Conservation (phyloP, 1,284 basidiomycete genomes). For the Irpex lacteus region DNA sequence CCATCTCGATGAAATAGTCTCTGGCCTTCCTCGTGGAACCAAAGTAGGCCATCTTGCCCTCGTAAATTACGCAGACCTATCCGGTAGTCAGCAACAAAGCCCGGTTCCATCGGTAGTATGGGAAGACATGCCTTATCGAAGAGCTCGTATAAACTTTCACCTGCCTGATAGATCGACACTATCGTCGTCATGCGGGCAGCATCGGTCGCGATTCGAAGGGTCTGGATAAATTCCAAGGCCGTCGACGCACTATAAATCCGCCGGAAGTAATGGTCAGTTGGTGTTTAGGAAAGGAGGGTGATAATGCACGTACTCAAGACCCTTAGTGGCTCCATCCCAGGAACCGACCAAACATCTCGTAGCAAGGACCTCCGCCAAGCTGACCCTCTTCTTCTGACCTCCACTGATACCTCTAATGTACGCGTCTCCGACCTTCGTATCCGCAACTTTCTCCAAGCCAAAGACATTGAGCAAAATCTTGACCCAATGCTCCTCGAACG, state of each 20-base stretch:
- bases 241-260: conserved; percentile 45
- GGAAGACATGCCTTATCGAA: conserved; percentile 54
- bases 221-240: conserved; percentile 56
- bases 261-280: neutral
- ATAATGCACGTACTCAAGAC: conserved; percentile 19
- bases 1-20: conserved; percentile 61
- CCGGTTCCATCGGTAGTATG: neutral
- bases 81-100: neutral
- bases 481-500: conserved; percentile 45
- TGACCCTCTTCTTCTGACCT: conserved; percentile 81
- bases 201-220: conserved; percentile 55
- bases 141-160: conserved; percentile 42
- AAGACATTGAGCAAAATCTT: conserved; percentile 66
- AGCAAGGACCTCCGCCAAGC: conserved; percentile 69
- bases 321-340: conserved; percentile 50
- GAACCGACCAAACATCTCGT: conserved; percentile 54
- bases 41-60: conserved; percentile 64
- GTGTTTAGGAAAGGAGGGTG: neutral
- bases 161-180: conserved; percentile 63
- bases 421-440: conserved; percentile 72
- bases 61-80: conserved; percentile 47
- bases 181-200: conserved; percentile 47
- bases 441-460: conserved; percentile 59
- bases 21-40: conserved; percentile 51
- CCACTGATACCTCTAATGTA: conserved; percentile 77